Evolutionary conservation across 2,329 filamentous ascomycete species (phyloP).

Genomic region (Apiospora saccharicola): DNA sequence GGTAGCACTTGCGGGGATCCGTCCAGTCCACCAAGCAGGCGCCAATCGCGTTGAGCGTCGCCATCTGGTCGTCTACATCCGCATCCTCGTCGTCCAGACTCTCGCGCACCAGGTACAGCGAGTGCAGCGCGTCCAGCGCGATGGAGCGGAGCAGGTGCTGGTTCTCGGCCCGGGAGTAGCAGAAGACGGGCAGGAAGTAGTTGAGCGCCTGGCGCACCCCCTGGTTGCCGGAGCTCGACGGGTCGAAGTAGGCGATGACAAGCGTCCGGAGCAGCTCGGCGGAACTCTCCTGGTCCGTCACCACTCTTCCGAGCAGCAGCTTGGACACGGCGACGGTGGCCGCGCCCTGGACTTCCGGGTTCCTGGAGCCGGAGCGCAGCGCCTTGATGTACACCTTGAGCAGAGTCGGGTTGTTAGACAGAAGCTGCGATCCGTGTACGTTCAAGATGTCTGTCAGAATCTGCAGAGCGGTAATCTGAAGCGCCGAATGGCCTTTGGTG

Average conservation of each 20-base stretch:
- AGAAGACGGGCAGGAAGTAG: constrained; percentile 95
- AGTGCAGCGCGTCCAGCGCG: constrained; percentile 76
- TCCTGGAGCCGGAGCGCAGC: constrained; percentile 73
- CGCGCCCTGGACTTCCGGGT: constrained; percentile 78
- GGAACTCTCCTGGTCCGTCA: constrained; percentile 72
- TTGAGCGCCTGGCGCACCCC: constrained; percentile 85
- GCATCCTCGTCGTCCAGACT: constrained; percentile 77
- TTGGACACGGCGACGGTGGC: constrained; percentile 86
- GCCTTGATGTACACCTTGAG: constrained; percentile 88
- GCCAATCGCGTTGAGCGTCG: constrained; percentile 78
- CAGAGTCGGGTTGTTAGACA: constrained; percentile 71
- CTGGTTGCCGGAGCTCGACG: constrained; percentile 80
- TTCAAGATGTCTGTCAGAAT: constrained; percentile 94
- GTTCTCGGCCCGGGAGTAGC: constrained; percentile 83
- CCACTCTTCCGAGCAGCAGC: constrained; percentile 80
- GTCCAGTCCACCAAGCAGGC: constrained; percentile 94
- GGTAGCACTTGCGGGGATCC: constrained; percentile 82
- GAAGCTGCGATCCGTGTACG: constrained; percentile 82
- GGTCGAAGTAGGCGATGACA: constrained; percentile 88
- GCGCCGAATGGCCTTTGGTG: constrained; percentile 85
- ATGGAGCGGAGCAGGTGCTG: constrained; percentile 82
- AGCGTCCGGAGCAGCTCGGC: constrained; percentile 84
- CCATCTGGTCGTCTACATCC: constrained; percentile 79
- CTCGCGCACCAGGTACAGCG: constrained; percentile 76
- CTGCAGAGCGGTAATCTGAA: constrained; percentile 90